Conservation (phyloP, 345 rosid genomes). For the Melaleuca quinquenervia region DNA sequence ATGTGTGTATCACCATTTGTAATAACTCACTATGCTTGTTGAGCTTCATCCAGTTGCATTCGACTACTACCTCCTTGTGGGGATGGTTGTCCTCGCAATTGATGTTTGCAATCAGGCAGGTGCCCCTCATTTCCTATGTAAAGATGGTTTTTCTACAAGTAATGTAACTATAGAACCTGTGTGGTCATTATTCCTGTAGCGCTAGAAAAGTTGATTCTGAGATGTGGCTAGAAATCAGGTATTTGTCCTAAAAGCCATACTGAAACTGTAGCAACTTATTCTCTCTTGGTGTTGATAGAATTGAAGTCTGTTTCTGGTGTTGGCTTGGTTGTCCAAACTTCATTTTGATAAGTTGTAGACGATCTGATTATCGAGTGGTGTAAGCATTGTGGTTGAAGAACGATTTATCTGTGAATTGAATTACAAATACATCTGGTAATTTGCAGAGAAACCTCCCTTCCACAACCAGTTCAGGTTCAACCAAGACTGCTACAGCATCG, state of each 20-base stretch:
- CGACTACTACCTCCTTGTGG: neutral
- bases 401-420: neutral
- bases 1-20: neutral
- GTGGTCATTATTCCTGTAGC: neutral
- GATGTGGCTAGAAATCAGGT: neutral
- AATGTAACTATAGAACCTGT: neutral
- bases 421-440: neutral
- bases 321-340: neutral
- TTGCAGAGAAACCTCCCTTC: conserved; percentile 85
- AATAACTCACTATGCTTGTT: neutral
- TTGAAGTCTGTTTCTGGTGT: neutral
- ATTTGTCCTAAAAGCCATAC: neutral
- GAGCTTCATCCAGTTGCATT: neutral
- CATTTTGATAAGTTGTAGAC: neutral
- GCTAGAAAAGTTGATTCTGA: neutral
- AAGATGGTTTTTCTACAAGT: neutral
- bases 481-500: conserved; percentile 50
- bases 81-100: neutral
- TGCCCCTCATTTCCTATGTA: neutral
- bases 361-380: neutral
- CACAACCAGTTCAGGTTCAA: conserved; percentile 35
- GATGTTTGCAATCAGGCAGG: neutral
- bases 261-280: neutral
- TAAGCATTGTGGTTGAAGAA: neutral
- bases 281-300: neutral